Base-by-base conservation (phyloP, 768 basidiomycete species). In the Mycena belliarum region DNA sequence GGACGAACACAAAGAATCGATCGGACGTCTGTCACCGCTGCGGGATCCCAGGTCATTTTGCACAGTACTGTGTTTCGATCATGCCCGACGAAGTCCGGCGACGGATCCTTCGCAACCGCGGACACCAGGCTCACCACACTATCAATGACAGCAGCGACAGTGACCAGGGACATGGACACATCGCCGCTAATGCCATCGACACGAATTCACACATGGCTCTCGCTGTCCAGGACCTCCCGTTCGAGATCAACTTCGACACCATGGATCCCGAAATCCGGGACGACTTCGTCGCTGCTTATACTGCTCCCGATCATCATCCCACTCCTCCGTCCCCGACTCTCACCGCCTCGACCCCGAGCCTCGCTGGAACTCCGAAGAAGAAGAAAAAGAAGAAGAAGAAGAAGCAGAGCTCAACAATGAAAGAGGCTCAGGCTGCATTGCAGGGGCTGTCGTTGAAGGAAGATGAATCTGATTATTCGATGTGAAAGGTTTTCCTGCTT, bases 1-100 rank as follows among this genome's bases (percentile, higher is more conserved):
- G 51, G 51, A 52, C 51, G 11, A 52, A 52, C 23, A 52, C 51
- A 1, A 52, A 44, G 29, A 52, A 52, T 44, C 41, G 42, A 3
- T 32, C 42, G 8, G 42, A 52, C 15, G 51, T 52, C 15, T 52
- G 51, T 24, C 33, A 43, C 29, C 18, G 51, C 6, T 52, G 51
- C 14, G 41, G 41, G 16, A 28, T 52, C 32, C 41, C 26, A 12
- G 51, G 51, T 33, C 51, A 52, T 25, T 52, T 52, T 35, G 51
- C 51, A 1, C 51, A 52, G 42, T 52, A 32, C 14, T 52, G 51
- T n/a, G 29, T 52, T 5, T 52, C 51, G 3, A 33, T 33, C 28
- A 52, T 52, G 51, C 51, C 51, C 4, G 42, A 52, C 18, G 42
- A 52, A 11, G 51, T 52, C n/a, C 51, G 42, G 4, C 26, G 21